Conservation (phyloP, 768 basidiomycete species). For the Russula compacta region DNA sequence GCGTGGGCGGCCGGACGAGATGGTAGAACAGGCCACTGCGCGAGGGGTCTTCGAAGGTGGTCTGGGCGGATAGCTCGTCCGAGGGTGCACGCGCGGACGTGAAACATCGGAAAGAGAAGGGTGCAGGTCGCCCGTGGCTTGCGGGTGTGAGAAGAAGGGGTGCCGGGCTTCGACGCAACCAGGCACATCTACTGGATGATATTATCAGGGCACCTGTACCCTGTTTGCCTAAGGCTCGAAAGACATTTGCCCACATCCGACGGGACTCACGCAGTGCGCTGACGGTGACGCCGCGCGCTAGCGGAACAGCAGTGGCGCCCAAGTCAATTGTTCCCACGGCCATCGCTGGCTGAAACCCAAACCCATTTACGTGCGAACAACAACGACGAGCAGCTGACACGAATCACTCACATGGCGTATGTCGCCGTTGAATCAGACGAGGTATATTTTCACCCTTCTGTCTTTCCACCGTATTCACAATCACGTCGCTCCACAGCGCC, state of each 20-base stretch:
- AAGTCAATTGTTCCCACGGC: constrained; percentile 1
- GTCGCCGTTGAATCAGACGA: constrained; percentile 66
- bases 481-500: constrained; percentile 27
- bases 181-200: neutral
- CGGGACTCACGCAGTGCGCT: neutral
- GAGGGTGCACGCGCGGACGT: neutral
- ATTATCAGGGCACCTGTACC: constrained; percentile 16
- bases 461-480: neutral
- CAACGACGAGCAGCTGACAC: neutral
- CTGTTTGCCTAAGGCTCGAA: constrained; percentile 19
- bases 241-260: constrained; percentile 1
- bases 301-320: neutral
- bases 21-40: constrained; percentile 18
- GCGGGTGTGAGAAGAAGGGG: neutral
- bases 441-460: constrained; percentile 26
- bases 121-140: neutral
- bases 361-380: neutral
- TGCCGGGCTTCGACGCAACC: neutral
- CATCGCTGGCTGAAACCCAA: neutral
- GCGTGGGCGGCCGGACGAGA: constrained; percentile 13
- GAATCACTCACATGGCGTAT: constrained; percentile 45
- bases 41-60: constrained; percentile 16
- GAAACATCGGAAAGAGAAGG: neutral
- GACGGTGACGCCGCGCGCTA: neutral
- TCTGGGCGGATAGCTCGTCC: neutral